Base-by-base conservation (phyloP, 73 alveolate genomes). In the Stentor roeselii region DNA sequence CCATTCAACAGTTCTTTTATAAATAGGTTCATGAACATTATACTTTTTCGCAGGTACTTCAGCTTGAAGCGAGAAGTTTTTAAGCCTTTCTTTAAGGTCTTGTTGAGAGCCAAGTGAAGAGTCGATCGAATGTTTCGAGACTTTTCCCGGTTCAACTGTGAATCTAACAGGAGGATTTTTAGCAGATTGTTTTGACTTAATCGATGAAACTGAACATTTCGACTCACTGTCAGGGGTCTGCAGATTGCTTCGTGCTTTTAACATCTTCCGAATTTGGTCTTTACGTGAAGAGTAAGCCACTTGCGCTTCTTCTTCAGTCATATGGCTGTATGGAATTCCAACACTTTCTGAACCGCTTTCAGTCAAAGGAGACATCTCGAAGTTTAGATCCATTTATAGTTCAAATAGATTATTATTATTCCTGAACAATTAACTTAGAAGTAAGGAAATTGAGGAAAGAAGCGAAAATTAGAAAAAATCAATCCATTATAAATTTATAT, bases 401-500 rank as follows among this genome's bases (percentile, higher is more conserved):
- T 50, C 21, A 50, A 11, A 11, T 50, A 50, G 67, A 50, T 50
- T 50, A 11, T 50, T 50, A 50, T 50, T 50, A 11, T 50, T 50
- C 6, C 21, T 21, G 21, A 21, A 50, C 21, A 21, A 11, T 11
- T 11, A 21, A 50, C 21, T 50, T 50, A 50, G 6, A 21, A 21
- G 6, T 50, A 11, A 11, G 67, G 67, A 11, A 50, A 50, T 50
- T 50, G 67, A 21, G 21, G 67, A 50, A 21, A 50, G 21, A 21
- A 21, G 21, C 30, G 67, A 94, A 80, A 84, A 90, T 89, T 87
- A 93, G 87, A 89, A 92, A 92, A 59, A 82, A 88, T 0, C 98
- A 97, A 27, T 91, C 90, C 21, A 91, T 92, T 67, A 86, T 85
- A 75, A 90, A 88, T 78, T 90, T 84, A 59, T 98, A 95, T 86